Evolutionary conservation across 768 basidiomycete genomes (phyloP).

Genomic region (Psilocybe cubensis): DNA sequence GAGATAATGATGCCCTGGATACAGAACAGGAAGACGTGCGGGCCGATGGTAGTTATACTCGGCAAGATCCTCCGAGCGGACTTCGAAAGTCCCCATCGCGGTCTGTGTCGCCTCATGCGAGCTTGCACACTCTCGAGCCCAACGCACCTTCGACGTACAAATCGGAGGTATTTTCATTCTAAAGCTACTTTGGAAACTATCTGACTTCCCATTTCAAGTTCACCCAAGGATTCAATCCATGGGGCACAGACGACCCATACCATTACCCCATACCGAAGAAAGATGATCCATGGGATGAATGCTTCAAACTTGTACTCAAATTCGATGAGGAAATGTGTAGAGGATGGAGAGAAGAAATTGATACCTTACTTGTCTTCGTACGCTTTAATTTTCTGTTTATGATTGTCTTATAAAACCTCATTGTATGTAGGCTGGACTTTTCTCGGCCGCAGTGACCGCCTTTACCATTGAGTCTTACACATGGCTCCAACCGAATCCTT

Average conservation of each 20-base stretch:
- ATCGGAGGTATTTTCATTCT: not conserved
- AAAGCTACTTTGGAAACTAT: not conserved
- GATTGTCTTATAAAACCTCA: not conserved
- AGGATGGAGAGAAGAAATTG: slow-evolving; percentile 26
- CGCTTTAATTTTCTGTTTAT: slow-evolving; percentile 2
- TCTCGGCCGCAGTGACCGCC: slow-evolving; percentile 28
- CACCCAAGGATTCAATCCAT: slow-evolving; percentile 8
- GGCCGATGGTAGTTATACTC: no score
- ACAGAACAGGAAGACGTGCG: no score
- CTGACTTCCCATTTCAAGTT: not conserved
- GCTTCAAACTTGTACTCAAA: slow-evolving; percentile 17
- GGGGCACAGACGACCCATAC: slow-evolving; percentile 3
- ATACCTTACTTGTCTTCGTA: slow-evolving; percentile 24
- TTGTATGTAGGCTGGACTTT: slow-evolving; percentile 25
- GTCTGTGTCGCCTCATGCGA: no score
- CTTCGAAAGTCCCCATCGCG: no score
- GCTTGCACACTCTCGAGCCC: no score
- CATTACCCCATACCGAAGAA: slow-evolving; percentile 12
- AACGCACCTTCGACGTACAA: not conserved
- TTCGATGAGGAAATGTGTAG: slow-evolving; percentile 19
- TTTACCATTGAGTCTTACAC: slow-evolving; percentile 27
- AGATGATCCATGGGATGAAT: slow-evolving; percentile 21
- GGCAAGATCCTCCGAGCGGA: no score
- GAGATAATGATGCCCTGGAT: no score
- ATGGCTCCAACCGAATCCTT: slow-evolving; percentile 23